A percentile compares a stretch with the other conserved stretches of the same genome.
Evolutionary conservation across 257 asterid species (phyloP).

Genomic region (Handroanthus guayacan): DNA sequence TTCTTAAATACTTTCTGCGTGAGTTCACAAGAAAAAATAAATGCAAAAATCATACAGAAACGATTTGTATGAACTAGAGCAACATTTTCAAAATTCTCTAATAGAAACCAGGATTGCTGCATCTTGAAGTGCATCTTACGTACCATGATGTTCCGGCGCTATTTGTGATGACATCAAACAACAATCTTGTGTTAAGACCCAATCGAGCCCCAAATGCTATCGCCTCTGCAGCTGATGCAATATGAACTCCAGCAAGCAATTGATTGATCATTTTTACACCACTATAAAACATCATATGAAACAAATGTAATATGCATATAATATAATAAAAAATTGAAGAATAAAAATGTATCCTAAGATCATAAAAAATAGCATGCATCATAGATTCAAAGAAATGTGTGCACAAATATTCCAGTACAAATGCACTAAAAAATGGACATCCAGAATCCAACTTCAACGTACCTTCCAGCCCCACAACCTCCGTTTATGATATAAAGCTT

Average conservation of each 20-base stretch:
- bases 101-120: slow-evolving; percentile 30
- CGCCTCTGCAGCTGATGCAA: slow-evolving; percentile 98
- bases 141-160: slow-evolving; percentile 97
- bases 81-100: slow-evolving; percentile 28
- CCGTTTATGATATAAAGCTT: slow-evolving; percentile 94
- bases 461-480: slow-evolving; percentile 99
- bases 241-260: slow-evolving; percentile 99
- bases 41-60: slow-evolving; percentile 5
- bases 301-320: slow-evolving; percentile 14
- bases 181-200: slow-evolving; percentile 79
- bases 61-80: slow-evolving; percentile 1
- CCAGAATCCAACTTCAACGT: slow-evolving; percentile 33
- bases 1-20: no score
- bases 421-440: slow-evolving; percentile 14
- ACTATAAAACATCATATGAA: slow-evolving; percentile 46
- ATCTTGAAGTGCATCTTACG: slow-evolving; percentile 30
- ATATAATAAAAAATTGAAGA: slow-evolving; percentile 6
- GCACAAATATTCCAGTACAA: slow-evolving; percentile 9
- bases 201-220: slow-evolving; percentile 91
- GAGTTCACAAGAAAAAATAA: neutral
- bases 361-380: slow-evolving; percentile 18
- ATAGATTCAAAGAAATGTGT: neutral
- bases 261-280: slow-evolving; percentile 97
- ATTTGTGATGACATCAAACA: slow-evolving; percentile 75
- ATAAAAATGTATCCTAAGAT: neutral